Base-by-base conservation (phyloP, 2,329 filamentous ascomycete genomes). In the Colletotrichum sp. region DNA sequence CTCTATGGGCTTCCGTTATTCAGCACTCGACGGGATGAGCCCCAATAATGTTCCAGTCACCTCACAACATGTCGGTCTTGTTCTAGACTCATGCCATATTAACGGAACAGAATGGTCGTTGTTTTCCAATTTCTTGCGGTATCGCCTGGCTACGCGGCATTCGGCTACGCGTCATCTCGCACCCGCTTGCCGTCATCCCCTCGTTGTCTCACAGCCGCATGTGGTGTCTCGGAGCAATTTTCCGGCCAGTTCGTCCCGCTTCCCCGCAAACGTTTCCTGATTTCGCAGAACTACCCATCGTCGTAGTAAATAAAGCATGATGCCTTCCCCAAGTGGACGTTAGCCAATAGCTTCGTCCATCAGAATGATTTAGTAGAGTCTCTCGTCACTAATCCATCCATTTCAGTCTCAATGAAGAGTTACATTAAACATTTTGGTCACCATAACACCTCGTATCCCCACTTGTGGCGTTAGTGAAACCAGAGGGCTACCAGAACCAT, bases 321-420 rank as follows among this genome's bases (percentile, higher is more conserved):
- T 52, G n/a, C 44, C n/a, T 21, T 52, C 4, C 10, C 44, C 18
- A 18, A 21, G n/a, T 8, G n/a, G 18, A 49, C 44, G 10, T 49
- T 12, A 4, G n/a, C 3, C 10, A 13, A 52, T 18, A 21, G 10
- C 10, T 21, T 21, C 6, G 44, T 21, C 0, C 44, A 52, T 4
- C 18, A n/a, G 9, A n/a, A n/a, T 1, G 4, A 12, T 49, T 49
- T 3, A n/a, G 18, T 49, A 49, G 18, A 44, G 39, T 49, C 39
- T 49, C 1, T n/a, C 18, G 0, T 0, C 18, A n/a, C 39, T 1
- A n/a, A 3, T n/a, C 3, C 18, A n/a, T 49, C 9, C 18, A n/a
- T 12, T n/a, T n/a, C 1, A 49, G 39, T 49, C 9, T 49, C 39
- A n/a, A 2, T 12, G 39, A 0, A 49, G 3, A n/a, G 18, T n/a